Evolutionary conservation across 2,329 filamentous ascomycete genomes (phyloP).

Genomic region (Cladosporium sp.): DNA sequence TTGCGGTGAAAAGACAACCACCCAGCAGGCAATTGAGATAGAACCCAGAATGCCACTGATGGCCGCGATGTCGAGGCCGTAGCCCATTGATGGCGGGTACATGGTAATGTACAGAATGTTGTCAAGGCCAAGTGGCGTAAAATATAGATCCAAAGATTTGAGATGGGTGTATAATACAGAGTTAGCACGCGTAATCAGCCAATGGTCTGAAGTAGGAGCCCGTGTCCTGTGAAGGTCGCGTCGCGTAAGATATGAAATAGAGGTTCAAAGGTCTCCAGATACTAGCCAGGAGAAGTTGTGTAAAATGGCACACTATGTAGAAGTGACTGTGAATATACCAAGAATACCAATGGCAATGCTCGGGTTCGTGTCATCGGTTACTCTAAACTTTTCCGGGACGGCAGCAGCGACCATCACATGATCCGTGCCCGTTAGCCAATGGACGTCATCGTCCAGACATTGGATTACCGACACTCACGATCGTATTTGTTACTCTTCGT

Average conservation of each 20-base stretch:
- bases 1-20: constrained; percentile 95
- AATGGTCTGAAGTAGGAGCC: neutral
- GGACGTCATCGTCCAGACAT: neutral
- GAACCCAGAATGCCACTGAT: constrained; percentile 92
- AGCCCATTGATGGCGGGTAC: constrained; percentile 55
- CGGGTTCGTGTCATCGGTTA: neutral
- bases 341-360: neutral
- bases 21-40: constrained; percentile 96
- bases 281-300: neutral
- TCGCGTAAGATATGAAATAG: neutral
- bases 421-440: neutral
- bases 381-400: neutral
- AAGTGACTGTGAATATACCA: neutral
- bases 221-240: neutral
- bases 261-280: neutral
- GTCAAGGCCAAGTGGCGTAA: neutral
- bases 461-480: neutral
- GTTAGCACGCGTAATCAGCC: neutral
- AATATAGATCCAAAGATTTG: neutral
- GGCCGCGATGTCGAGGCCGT: constrained; percentile 76
- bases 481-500: neutral
- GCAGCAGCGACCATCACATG: neutral
- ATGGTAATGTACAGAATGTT: constrained; percentile 32
- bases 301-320: neutral
- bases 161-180: neutral